Evolutionary conservation across 345 rosid genomes (phyloP), one percentile per base, ranked within the genome.

Genomic region (Brassica incana): DNA sequence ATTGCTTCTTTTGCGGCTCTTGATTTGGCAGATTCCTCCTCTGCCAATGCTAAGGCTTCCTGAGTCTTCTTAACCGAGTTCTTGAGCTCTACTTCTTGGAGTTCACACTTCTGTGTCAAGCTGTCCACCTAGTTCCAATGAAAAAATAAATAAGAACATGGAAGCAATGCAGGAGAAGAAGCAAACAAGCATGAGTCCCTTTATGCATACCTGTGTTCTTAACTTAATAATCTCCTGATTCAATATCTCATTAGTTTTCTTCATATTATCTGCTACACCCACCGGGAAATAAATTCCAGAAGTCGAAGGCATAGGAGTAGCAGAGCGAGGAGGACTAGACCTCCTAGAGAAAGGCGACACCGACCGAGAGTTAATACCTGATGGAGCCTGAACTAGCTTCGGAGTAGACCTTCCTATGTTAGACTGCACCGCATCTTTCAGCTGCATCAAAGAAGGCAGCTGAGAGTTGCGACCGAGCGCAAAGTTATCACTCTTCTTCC

Each of bases 341-440:
- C 88, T 93, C 88, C 97, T 88, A 3, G 98, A 93, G 85, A 95
- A 93, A 83, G 97, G 99, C 8, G 99, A 95, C 64, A 95, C 93
- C 0, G 99, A 91, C 83, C 98, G 82, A 29, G 99, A 95, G 84
- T 89, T 93, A 71, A 88, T 89, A 69, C 91, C 98, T 64, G 98
- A 93, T 20, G 91, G 87, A 48, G 87, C 85, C n/a, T 84, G 87
- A 77, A 81, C 86, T 67, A 93, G 92, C 82, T 88, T 93, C 14
- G 98, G 97, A 76, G 85, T 82, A 61, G 81, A 77, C 76, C 93
- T 72, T 75, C 91, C 84, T 64, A 91, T 84, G 72, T 84, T 82
- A 68, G 95, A 84, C 77, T 91, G 82, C 35, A 90, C 91, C 54
- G 88, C 95, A 81, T 95, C 98, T 84, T 91, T 93, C 83, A 95